These are phyloP conservation scores for Vicia faba DNA, from an alignment of 306 rosid species.

Conservation along the genomic window DNA sequence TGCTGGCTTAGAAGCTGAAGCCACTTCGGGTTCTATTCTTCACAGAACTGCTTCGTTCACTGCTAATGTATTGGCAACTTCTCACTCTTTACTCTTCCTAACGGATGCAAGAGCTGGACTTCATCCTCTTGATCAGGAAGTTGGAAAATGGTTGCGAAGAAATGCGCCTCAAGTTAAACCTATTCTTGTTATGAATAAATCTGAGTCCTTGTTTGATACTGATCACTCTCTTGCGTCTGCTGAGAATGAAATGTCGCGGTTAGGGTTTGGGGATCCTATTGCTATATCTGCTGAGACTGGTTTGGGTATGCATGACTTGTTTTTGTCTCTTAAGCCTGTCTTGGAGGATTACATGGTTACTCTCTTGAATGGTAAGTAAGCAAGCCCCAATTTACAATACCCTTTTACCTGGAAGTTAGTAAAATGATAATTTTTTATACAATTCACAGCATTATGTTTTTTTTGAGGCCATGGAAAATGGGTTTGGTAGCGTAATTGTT, in stretches of 20 bases:
- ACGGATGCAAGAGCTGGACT: slow-evolving; percentile 87
- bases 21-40: slow-evolving; percentile 81
- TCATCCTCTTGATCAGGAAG: slow-evolving; percentile 87
- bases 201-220: slow-evolving; percentile 71
- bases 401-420: background rate
- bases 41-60: slow-evolving; percentile 86
- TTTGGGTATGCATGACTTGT: slow-evolving; percentile 79
- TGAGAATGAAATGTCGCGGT: slow-evolving; percentile 62
- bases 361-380: slow-evolving; percentile 56
- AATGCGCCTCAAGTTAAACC: slow-evolving; percentile 73
- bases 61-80: slow-evolving; percentile 59
- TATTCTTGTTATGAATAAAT: slow-evolving; percentile 80
- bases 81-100: slow-evolving; percentile 76
- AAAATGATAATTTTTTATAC: background rate
- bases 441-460: background rate
- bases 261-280: slow-evolving; percentile 95
- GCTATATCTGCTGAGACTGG: slow-evolving; percentile 98
- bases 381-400: slow-evolving; percentile 9
- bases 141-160: slow-evolving; percentile 86
- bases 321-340: slow-evolving; percentile 64
- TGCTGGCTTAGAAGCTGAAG: slow-evolving; percentile 83
- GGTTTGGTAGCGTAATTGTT: background rate
- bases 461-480: background rate
- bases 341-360: slow-evolving; percentile 67
- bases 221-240: slow-evolving; percentile 57